Evolutionary conservation across 345 rosid species (phyloP).

Genomic region (Citrus reticulata): DNA sequence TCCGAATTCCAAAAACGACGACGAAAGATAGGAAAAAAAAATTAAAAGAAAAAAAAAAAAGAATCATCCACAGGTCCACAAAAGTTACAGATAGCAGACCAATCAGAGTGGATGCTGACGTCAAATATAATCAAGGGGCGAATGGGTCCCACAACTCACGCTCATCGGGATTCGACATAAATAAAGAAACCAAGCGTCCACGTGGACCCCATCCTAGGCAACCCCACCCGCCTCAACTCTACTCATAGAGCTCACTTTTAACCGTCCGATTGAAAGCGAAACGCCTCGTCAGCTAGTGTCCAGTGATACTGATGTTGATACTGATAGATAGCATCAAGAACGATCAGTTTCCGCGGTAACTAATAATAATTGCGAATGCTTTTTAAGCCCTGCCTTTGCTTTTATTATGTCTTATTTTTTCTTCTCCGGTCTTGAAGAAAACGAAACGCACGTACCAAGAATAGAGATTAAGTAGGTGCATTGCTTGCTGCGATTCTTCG

Average conservation of each 20-base stretch:
- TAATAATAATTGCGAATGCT: neutral
- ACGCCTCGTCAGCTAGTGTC: neutral
- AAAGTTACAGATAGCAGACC: neutral
- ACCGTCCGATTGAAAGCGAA: constrained; percentile 12
- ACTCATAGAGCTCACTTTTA: neutral
- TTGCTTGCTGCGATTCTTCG: neutral
- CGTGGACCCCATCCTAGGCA: neutral
- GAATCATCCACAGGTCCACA: neutral
- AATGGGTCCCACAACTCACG: neutral
- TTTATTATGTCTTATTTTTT: neutral
- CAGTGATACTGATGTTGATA: neutral
- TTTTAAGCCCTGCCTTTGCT: neutral
- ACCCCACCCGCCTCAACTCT: constrained; percentile 9
- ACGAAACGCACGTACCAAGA: neutral
- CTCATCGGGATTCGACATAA: constrained; percentile 13
- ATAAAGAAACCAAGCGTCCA: neutral
- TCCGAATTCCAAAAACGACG: neutral
- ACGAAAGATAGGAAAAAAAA: neutral
- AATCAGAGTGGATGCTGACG: neutral
- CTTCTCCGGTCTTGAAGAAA: constrained; percentile 7
- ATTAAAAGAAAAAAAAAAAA: too few species aligned
- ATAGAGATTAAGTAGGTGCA: neutral
- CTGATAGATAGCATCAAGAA: neutral
- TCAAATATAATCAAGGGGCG: neutral
- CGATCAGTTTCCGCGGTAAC: neutral